Base-by-base conservation (phyloP, 1,284 basidiomycete genomes). In the Hypsizygus ulmarius region DNA sequence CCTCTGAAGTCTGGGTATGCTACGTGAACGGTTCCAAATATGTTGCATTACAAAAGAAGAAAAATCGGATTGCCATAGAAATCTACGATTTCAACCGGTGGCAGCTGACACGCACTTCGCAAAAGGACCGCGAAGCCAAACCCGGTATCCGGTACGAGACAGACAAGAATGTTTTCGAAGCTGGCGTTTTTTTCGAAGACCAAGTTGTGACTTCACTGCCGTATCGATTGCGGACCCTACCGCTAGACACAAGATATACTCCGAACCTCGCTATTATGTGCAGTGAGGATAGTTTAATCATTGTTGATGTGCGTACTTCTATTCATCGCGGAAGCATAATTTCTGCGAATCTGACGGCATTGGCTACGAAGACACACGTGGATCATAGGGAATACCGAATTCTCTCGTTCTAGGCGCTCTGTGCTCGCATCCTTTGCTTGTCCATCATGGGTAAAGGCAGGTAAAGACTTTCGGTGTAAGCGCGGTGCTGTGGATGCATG, bases 1-100 rank as follows among this genome's bases (percentile, higher is more conserved):
- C 69, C 37, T 74, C 73, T 29, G 48, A 62, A 12, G 60, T 68
- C 14, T 85, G 79, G 79, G 77, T 79, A 5, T 85, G 82, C 64
- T 81, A 78, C 55, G 74, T 81, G 19, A 74, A 71, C 57, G 82
- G 82, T 11, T 71, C 70, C 36, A 70, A 69, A 48, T 80, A 71
- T 66, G 52, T 68, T 53, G 43, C 59, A 54, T 42, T 59, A 38
- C 47, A 56, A 8, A 47, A 45, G 29, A 35, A 52, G 3, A 40
- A 49, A 3, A 44, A 50, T 11, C 46, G 32, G 10, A 43, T 44
- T 39, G 52, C 40, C 10, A 49, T 74, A 50, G 64, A 68, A 32
- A 53, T 77, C 29, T 72, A 74, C 55, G 81, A 84, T 60, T 82
- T 82, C 53, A 79, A 80, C 55, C 72, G 67, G 50, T 59, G 70